A percentile compares a stretch with the other conserved stretches of the same genome.
Conservation (phyloP, 768 basidiomycete species). For the Hygrophorus pudorinus region DNA sequence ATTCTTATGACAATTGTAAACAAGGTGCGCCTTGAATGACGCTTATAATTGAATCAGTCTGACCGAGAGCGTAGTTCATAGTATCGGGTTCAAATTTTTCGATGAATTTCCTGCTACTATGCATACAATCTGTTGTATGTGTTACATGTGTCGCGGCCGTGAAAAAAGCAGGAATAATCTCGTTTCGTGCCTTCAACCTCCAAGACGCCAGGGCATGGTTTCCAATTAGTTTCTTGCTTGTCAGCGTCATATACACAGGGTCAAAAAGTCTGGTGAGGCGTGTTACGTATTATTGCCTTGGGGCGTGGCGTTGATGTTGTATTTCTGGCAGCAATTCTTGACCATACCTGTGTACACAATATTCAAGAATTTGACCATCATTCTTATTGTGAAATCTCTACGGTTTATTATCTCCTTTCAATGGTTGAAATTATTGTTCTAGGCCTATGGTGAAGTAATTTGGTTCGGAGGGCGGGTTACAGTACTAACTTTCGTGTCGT, state of each 20-base stretch:
- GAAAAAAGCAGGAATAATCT: conserved; percentile 71
- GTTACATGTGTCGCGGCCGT: conserved; percentile 61
- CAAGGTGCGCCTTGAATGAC: conserved; percentile 49
- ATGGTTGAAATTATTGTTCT: background rate
- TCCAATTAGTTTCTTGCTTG: conserved; percentile 86
- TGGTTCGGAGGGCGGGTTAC: conserved; percentile 94
- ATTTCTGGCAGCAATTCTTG: conserved; percentile 70
- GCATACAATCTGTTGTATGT: conserved; percentile 87
- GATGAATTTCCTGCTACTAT: conserved; percentile 93
- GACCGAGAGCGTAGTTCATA: conserved; percentile 53
- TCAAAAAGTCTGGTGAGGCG: conserved; percentile 84
- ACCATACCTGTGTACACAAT: conserved; percentile 98
- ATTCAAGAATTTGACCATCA: conserved; percentile 99
- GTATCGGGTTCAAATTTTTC: conserved; percentile 90
- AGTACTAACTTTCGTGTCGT: conserved; percentile 78
- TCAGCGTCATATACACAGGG: conserved; percentile 94
- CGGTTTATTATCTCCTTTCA: background rate
- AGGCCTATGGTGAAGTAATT: conserved; percentile 96
- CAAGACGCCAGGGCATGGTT: conserved; percentile 90
- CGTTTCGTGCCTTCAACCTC: conserved; percentile 74
- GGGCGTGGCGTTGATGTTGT: background rate
- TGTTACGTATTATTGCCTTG: conserved; percentile 8
- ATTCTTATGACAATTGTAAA: conserved; percentile 97
- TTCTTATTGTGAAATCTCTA: conserved; percentile 72
- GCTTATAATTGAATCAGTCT: background rate